phyloP scores from a whole-genome alignment of 2,329 filamentous ascomycete genomes.

The Sordariomycetes sp. region DNA sequence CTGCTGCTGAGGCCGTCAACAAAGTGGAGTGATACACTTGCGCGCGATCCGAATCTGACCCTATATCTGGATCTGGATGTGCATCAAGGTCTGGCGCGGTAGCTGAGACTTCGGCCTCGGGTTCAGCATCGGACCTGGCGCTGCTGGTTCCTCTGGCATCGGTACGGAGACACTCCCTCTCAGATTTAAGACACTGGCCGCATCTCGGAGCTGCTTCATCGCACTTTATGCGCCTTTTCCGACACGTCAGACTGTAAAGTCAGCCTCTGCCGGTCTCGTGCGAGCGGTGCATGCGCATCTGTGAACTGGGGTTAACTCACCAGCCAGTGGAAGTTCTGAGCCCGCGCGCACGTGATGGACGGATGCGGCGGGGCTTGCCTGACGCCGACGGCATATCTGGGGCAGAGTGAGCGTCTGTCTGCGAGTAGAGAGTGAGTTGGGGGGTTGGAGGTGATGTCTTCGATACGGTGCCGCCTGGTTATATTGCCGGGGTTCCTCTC shows the following conservation, averaged over 20 bases:
- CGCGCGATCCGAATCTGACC: neutral
- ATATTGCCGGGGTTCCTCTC: too few relatives aligned
- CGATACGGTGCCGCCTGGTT: too few relatives aligned
- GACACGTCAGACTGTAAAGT: constrained; percentile 28
- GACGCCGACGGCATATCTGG: too few relatives aligned
- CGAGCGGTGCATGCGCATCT: neutral
- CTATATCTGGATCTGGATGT: neutral
- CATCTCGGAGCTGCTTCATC: constrained; percentile 28
- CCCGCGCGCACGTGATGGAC: constrained; percentile 30
- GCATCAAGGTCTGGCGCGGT: neutral
- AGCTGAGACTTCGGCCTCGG: neutral
- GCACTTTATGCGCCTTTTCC: constrained; percentile 39
- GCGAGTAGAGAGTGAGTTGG: too few relatives aligned
- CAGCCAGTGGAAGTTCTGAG: constrained; percentile 33
- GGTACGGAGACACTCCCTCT: constrained; percentile 12
- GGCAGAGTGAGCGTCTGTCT: too few relatives aligned
- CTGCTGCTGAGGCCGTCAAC: constrained; percentile 9
- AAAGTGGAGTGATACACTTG: constrained; percentile 7
- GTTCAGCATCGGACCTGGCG: too few relatives aligned
- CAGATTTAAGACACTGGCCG: constrained; percentile 12
- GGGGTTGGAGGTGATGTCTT: too few relatives aligned
- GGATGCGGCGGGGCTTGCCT: too few relatives aligned
- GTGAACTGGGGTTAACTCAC: constrained; percentile 8
- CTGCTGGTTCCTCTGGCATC: too few relatives aligned
- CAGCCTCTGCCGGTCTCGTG: too few relatives aligned